Base-by-base conservation (phyloP, 208 protist species). In the Zelonia costaricensis region DNA sequence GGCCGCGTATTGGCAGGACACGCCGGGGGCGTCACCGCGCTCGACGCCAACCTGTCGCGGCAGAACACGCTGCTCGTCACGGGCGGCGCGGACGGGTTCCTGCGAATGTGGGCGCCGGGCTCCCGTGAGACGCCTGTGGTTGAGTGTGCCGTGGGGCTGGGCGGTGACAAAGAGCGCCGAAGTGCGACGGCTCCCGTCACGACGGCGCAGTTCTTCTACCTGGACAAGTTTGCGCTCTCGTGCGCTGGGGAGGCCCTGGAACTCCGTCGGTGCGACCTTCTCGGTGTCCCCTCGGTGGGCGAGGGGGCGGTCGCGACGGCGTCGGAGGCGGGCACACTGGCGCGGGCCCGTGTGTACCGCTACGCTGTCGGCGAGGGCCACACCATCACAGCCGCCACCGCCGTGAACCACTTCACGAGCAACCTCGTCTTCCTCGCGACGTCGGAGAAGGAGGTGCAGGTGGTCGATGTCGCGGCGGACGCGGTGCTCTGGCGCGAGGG, bases 371-470 rank as follows among this genome's bases (percentile, higher is more conserved):
- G 53, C 6, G 66, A 23, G 1, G 63, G 78, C 1, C 85, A 95
- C 47, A 44, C 45, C 28, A 81, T 95, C 30, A 78, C 76, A 3
- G 64, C 76, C 6, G 69, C 91, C 30, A 80, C 76, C 22, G 71
- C 69, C 20, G 74, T 95, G 15, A 95, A 95, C 52, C 76, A 91
- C 51, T 93, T 95, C 45, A 57, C 71, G 5, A 92, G 82, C 68
- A 76, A 78, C 20, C 23, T 95, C 12, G 58, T 93, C 10, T 59
- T 95, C 10, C 57, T 85, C 40, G 78, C 82, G 4, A 75, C 77
- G 10, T 88, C 90, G 5, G 86, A 92, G 42, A 95, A 91, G 49
- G 62, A 59, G 31, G 27, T 95, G 16, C 74, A 73, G 25, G 62
- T 92, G 10, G 66, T 90, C 15, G 90, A 95, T 55, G 68, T 92